A percentile compares a stretch with the other conserved stretches of the same genome.
Conservation (phyloP, 495 filamentous ascomycete species). For the Jackrogersella multiformis region DNA sequence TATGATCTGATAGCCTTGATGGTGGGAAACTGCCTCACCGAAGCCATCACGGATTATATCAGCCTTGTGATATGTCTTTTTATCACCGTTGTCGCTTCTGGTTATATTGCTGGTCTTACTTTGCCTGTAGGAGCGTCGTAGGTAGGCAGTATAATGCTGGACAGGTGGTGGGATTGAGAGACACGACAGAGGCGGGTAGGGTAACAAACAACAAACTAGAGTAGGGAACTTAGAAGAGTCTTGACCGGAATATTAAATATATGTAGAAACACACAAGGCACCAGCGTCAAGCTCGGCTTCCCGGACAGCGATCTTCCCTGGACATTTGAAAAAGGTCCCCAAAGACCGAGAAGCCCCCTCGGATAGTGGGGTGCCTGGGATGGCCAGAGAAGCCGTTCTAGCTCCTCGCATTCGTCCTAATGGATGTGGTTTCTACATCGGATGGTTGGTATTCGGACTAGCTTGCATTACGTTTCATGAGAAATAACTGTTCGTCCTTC, state of each 20-base stretch:
- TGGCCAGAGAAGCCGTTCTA: conserved; percentile 23
- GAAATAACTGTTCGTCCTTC: conserved; percentile 10
- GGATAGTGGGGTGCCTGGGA: conserved; percentile 29
- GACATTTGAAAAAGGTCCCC: neutral
- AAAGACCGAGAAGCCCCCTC: conserved; percentile 31
- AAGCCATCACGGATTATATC: conserved; percentile 49
- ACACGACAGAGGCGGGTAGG: neutral
- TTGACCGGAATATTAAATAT: conserved; percentile 28
- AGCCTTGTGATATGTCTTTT: conserved; percentile 7
- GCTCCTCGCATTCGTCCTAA: conserved; percentile 24
- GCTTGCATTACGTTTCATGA: conserved; percentile 36
- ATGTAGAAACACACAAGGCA: conserved; percentile 2
- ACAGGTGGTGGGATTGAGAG: neutral
- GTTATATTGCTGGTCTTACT: neutral
- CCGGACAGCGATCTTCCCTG: conserved; percentile 33
- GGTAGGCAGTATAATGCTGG: neutral
- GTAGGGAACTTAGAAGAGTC: neutral
- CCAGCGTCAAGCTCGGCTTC: conserved; percentile 37
- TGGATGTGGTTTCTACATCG: conserved; percentile 14
- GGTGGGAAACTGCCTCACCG: conserved; percentile 66
- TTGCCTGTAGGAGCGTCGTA: neutral
- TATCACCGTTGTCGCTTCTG: neutral
- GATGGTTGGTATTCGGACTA: conserved; percentile 5
- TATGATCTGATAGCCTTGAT: conserved; percentile 86
- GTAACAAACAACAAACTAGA: conserved; percentile 1